Conservation (phyloP, 805 yeast genomes). For the Wickerhamiella qilinensis region DNA sequence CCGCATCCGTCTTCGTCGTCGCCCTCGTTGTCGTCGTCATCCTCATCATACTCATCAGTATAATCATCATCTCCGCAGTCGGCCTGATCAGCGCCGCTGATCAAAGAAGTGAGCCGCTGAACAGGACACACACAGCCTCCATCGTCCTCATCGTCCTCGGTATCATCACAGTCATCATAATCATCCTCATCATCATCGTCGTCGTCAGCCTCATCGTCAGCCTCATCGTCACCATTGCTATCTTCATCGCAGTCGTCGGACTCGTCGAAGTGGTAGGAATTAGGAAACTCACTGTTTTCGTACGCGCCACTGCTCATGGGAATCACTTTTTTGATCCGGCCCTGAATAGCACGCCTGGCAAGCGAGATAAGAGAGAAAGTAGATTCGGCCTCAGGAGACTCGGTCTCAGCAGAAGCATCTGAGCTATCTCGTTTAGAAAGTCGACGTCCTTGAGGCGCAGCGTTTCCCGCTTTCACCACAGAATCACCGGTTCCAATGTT, state of each 20-base stretch:
- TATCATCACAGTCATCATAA: neutral
- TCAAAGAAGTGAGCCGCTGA: neutral
- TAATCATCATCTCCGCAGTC: neutral
- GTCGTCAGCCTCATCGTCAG: neutral
- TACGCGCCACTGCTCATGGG: neutral
- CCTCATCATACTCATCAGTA: neutral
- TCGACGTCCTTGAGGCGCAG: too few relatives aligned
- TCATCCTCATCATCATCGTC: neutral
- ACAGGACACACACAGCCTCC: neutral
- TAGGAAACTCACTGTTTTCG: neutral
- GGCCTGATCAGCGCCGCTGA: neutral
- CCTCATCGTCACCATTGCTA: neutral
- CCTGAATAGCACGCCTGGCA: neutral
- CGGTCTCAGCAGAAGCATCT: too few relatives aligned
- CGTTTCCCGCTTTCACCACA: too few relatives aligned
- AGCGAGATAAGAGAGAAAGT: neutral
- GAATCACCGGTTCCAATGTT: too few relatives aligned
- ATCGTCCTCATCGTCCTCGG: neutral
- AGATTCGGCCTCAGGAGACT: too few relatives aligned
- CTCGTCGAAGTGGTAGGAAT: neutral
- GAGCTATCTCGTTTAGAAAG: too few relatives aligned
- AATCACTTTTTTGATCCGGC: neutral
- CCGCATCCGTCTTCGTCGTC: neutral
- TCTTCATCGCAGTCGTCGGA: neutral
- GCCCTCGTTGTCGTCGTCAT: neutral